A percentile compares a stretch with the other conserved stretches of the same genome.
Conservation (phyloP, 371 early-diverging fungal species). For the Mucor irregularis region DNA sequence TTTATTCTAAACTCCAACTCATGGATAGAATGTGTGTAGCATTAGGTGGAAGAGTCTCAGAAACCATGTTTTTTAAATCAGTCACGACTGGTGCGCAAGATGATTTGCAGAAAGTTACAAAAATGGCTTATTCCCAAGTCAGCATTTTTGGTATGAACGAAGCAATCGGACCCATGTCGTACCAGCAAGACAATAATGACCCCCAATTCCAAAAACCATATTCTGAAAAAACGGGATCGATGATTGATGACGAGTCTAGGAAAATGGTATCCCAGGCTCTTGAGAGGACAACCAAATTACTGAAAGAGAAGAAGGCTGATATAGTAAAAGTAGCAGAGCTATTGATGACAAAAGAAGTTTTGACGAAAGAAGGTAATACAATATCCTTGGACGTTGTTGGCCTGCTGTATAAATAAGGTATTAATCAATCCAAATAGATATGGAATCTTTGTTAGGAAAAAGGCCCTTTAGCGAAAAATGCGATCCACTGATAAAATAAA, state of each 20-base stretch:
- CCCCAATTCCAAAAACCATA: conserved; percentile 92
- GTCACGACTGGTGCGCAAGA: conserved; percentile 92
- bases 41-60: conserved; percentile 95
- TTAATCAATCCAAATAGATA: too few relatives aligned
- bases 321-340: conserved; percentile 93
- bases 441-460: conserved; percentile 87
- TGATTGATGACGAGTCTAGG: conserved; percentile 96
- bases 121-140: conserved; percentile 95
- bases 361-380: conserved; percentile 84
- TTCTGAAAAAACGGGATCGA: conserved; percentile 89
- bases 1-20: conserved; percentile 92
- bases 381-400: too few relatives aligned
- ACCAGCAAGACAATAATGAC: conserved; percentile 71
- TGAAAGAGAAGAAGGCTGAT: conserved; percentile 79
- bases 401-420: too few relatives aligned
- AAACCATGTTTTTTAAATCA: conserved; percentile 90
- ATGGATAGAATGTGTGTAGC: conserved; percentile 98
- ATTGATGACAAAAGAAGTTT: conserved; percentile 93
- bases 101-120: conserved; percentile 96
- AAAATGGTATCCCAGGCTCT: conserved; percentile 79
- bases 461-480: too few relatives aligned
- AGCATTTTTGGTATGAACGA: conserved; percentile 95
- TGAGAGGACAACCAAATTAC: conserved; percentile 73
- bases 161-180: conserved; percentile 86
- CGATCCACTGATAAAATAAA: background rate